Evolutionary conservation across 139 green algal species (phyloP).

Genomic region (Volvox reticuliferus): DNA sequence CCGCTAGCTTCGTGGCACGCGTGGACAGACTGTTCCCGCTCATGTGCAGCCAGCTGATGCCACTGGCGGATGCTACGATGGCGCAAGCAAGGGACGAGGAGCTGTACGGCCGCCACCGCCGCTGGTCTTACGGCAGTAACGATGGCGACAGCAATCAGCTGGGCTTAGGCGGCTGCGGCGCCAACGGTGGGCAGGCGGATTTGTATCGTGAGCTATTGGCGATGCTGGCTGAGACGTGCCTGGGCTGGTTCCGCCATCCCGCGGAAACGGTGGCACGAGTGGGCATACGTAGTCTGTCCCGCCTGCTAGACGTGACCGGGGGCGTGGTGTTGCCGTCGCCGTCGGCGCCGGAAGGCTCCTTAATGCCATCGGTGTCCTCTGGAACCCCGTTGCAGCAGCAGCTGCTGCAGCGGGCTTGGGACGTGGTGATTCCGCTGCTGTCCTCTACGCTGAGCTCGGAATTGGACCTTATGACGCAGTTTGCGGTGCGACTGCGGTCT

Average conservation of each 20-base stretch:
- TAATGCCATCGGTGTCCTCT: not conserved
- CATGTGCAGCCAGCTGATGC: slow-evolving; percentile 53
- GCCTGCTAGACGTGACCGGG: slow-evolving; percentile 5
- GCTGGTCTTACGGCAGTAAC: not conserved
- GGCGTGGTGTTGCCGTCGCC: slow-evolving; percentile 4
- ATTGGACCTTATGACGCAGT: not conserved
- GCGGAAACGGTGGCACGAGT: slow-evolving; percentile 13
- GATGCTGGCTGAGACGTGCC: slow-evolving; percentile 37
- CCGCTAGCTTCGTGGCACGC: slow-evolving; percentile 53
- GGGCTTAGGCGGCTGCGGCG: not conserved
- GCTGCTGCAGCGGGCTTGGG: slow-evolving; percentile 23
- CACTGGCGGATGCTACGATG: slow-evolving; percentile 1
- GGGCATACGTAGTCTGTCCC: not conserved
- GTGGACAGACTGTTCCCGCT: slow-evolving; percentile 59
- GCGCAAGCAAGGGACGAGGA: not conserved
- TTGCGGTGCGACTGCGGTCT: not conserved
- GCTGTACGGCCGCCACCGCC: not conserved
- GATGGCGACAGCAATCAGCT: not conserved
- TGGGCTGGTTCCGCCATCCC: slow-evolving; percentile 47
- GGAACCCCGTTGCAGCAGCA: not conserved
- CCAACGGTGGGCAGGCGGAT: not conserved
- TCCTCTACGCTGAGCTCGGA: not conserved
- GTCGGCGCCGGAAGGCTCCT: not conserved
- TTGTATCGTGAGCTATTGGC: slow-evolving; percentile 45
- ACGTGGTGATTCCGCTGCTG: slow-evolving; percentile 22